phyloP scores from a whole-genome alignment of 208 protist species.

The Leishmania martiniquensis region DNA sequence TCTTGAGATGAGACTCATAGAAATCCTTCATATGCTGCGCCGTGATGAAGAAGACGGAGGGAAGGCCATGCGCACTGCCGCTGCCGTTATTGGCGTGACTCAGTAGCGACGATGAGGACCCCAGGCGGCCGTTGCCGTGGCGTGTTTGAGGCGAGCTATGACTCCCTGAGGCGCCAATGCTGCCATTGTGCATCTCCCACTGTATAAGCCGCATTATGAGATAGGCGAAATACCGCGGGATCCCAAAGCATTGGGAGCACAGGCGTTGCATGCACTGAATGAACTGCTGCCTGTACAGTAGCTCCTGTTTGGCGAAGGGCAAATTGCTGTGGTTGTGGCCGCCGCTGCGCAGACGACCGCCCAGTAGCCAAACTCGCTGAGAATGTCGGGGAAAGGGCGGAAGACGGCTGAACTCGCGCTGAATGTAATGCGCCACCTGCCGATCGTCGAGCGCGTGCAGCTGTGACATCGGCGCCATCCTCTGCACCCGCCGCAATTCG shows the following conservation, averaged over 20 bases:
- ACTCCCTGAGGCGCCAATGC: not conserved
- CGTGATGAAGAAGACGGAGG: slow-evolving; percentile 41
- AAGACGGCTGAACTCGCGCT: slow-evolving; percentile 73
- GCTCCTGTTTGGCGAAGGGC: slow-evolving; percentile 57
- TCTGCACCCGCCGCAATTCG: slow-evolving; percentile 19
- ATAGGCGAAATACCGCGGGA: slow-evolving; percentile 86
- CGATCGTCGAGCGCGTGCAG: slow-evolving; percentile 65
- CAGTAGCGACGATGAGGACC: slow-evolving; percentile 34
- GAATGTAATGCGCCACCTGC: slow-evolving; percentile 60
- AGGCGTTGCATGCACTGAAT: slow-evolving; percentile 71
- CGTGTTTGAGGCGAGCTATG: slow-evolving; percentile 10
- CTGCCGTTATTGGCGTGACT: slow-evolving; percentile 22
- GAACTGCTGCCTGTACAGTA: slow-evolving; percentile 61
- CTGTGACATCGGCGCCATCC: slow-evolving; percentile 48
- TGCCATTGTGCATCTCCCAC: slow-evolving; percentile 28
- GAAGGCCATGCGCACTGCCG: slow-evolving; percentile 3
- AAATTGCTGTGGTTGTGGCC: slow-evolving; percentile 20
- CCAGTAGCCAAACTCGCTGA: slow-evolving; percentile 44
- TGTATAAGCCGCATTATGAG: slow-evolving; percentile 69
- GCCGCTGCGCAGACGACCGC: slow-evolving; percentile 30
- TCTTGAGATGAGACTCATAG: slow-evolving; percentile 71
- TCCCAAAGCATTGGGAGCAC: slow-evolving; percentile 78
- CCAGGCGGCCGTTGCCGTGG: slow-evolving; percentile 17
- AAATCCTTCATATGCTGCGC: slow-evolving; percentile 75
- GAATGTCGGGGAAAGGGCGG: slow-evolving; percentile 45